Base-by-base conservation (phyloP, 1,139 yeast genomes). In the Sugiyamaella paludigena region DNA sequence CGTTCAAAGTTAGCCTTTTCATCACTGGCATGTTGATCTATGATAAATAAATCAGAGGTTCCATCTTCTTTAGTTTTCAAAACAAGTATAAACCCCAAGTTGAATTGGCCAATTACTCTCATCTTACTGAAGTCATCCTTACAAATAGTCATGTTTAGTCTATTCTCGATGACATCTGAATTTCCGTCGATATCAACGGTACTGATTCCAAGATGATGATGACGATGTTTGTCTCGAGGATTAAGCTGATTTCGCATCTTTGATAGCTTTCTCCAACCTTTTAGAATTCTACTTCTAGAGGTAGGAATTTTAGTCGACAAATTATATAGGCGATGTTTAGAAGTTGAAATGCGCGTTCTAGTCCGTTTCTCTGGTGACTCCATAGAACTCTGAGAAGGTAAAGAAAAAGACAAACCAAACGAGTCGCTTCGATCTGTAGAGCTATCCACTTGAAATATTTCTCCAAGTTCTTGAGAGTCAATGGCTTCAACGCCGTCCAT, bases 1-100 rank as follows among this genome's bases (percentile, higher is more conserved):
- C 72, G 73, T 64, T 94, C 98, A 71, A 87, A 92, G 65, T 92
- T 92, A 68, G 62, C 87, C 61, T 89, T 92, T 63, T 92, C 99
- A 68, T 92, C 98, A 55, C 96, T 87, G 0, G 98, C 98, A 70
- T 92, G 99, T 67, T 92, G 99, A 65, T 92, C 99, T 43, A 92
- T 77, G 39, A 92, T 91, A 60, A 92, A 89, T 37, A 92, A 64
- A 62, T 87, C 88, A 36, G 70, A 68, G n/a, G 56, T 45, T 4
- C 52, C 45, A 13, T 59, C 60, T n/a, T 67, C 51, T 5, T 60
- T 56, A 6, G 56, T 51, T 47, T 78, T 70, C 1, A 80, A 77
- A 0, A 87, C 95, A 30, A 92, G 68, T 13, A 92, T 87, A 61
- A 92, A 92, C 0, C 98, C 98, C 27, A 86, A 69, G 62, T 92